Evolutionary conservation across 192 early-diverging fungal species (phyloP).

Genomic region (Coemansia sp.): DNA sequence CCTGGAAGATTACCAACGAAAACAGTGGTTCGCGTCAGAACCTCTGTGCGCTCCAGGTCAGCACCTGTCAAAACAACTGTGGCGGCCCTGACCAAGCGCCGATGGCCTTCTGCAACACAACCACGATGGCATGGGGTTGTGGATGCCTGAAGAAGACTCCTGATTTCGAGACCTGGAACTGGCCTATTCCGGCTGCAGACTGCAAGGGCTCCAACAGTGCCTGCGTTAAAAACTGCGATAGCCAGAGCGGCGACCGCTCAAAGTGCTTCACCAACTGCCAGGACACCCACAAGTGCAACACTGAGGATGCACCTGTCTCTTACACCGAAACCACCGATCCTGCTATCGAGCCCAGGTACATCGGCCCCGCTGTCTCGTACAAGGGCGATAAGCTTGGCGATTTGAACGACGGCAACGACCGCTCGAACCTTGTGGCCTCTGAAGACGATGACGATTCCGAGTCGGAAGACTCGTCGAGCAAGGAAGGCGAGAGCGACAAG

Average conservation of each 20-base stretch:
- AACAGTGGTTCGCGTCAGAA: constrained; percentile 29
- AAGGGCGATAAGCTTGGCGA: constrained; percentile 45
- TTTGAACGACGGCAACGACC: constrained; percentile 51
- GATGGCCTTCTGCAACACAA: constrained; percentile 56
- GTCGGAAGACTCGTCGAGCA: not conserved
- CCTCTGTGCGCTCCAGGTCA: constrained; percentile 46
- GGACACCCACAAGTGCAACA: constrained; percentile 46
- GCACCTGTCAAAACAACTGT: constrained; percentile 52
- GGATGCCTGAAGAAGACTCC: constrained; percentile 49
- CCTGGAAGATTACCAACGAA: constrained; percentile 47
- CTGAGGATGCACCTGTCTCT: constrained; percentile 47
- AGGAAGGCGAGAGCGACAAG: not conserved
- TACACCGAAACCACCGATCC: constrained; percentile 34
- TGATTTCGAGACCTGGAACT: constrained; percentile 49
- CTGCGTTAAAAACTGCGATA: constrained; percentile 42
- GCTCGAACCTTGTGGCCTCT: constrained; percentile 9
- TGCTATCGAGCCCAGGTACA: constrained; percentile 24
- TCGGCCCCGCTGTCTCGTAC: constrained; percentile 51
- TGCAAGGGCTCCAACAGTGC: constrained; percentile 36
- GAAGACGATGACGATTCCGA: not conserved
- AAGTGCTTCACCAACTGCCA: constrained; percentile 39
- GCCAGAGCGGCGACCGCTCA: constrained; percentile 18
- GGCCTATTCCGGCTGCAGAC: constrained; percentile 51
- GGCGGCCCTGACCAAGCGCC: constrained; percentile 42
- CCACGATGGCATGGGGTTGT: constrained; percentile 59